Conservation (phyloP, 2,329 filamentous ascomycete genomes). For the Fusarium sp. region DNA sequence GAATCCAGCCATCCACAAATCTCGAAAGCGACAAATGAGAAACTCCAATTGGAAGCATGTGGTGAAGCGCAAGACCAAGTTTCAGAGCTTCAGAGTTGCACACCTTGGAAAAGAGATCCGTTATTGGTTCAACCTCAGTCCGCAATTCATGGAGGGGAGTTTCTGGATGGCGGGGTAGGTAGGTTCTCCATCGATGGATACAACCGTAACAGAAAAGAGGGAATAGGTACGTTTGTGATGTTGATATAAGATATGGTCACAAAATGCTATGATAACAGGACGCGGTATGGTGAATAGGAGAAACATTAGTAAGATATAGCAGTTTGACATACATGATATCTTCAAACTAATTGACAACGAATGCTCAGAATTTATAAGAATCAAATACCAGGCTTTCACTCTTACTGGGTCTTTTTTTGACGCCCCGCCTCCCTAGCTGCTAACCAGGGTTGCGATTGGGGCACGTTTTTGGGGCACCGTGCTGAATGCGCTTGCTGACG, state of each 20-base stretch:
- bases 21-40: conserved; percentile 30
- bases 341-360: neutral
- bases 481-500: conserved; percentile 34
- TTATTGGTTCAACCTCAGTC: conserved; percentile 40
- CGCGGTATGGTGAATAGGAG: too few species aligned
- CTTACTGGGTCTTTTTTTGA: neutral
- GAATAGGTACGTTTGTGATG: neutral
- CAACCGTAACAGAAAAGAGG: neutral
- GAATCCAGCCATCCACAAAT: neutral
- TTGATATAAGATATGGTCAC: too few species aligned
- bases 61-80: conserved; percentile 11
- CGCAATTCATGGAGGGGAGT: neutral
- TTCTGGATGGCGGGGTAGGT: conserved; percentile 26
- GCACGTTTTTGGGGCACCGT: conserved; percentile 25
- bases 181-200: neutral
- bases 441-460: conserved; percentile 13
- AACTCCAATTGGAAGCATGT: conserved; percentile 28
- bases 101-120: conserved; percentile 33
- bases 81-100: conserved; percentile 37
- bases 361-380: neutral
- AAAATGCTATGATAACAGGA: neutral
- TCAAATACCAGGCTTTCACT: neutral
- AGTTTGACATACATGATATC: neutral
- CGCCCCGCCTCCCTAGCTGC: neutral
- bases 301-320: neutral